These are phyloP conservation scores for Aphanomyces euteiches DNA, from an alignment of 352 stramenopile genomes.

Conservation along the genomic window DNA sequence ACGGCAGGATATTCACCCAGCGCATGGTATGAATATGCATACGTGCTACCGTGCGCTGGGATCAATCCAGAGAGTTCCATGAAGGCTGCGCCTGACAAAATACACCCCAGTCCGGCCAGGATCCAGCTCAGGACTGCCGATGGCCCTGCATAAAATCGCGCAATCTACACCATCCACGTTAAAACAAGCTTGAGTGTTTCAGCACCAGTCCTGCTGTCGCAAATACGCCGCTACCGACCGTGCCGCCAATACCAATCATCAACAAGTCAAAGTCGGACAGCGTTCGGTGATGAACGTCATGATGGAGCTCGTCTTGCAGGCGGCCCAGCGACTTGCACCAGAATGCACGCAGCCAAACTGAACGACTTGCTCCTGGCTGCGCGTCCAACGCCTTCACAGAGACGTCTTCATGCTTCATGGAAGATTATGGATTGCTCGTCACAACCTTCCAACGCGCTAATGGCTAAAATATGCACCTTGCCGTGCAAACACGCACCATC, in stretches of 20 bases:
- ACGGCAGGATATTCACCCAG: conserved; percentile 67
- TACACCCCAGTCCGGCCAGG: conserved; percentile 42
- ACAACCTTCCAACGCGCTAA: conserved; percentile 6
- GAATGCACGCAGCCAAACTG: conserved; percentile 2
- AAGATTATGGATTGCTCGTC: neutral
- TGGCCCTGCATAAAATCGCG: conserved; percentile 37
- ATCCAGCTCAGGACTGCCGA: conserved; percentile 43
- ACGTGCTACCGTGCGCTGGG: conserved; percentile 52
- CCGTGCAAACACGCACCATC: neutral
- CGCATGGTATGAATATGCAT: conserved; percentile 63
- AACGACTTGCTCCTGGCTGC: neutral
- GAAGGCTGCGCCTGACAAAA: conserved; percentile 45
- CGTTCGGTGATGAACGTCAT: conserved; percentile 35
- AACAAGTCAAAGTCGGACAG: conserved; percentile 87
- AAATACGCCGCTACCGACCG: conserved; percentile 90
- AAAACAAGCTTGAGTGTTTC: conserved; percentile 32
- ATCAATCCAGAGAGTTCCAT: conserved; percentile 50
- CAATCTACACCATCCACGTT: conserved; percentile 7
- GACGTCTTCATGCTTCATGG: neutral
- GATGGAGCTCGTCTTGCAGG: conserved; percentile 9
- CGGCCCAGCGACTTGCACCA: neutral
- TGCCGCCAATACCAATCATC: conserved; percentile 89
- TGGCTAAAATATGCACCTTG: neutral
- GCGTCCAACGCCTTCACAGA: neutral
- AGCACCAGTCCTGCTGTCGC: conserved; percentile 49